Evolutionary conservation across 2,329 filamentous ascomycete genomes (phyloP).

Genomic region (Xylariomycetidae sp.): DNA sequence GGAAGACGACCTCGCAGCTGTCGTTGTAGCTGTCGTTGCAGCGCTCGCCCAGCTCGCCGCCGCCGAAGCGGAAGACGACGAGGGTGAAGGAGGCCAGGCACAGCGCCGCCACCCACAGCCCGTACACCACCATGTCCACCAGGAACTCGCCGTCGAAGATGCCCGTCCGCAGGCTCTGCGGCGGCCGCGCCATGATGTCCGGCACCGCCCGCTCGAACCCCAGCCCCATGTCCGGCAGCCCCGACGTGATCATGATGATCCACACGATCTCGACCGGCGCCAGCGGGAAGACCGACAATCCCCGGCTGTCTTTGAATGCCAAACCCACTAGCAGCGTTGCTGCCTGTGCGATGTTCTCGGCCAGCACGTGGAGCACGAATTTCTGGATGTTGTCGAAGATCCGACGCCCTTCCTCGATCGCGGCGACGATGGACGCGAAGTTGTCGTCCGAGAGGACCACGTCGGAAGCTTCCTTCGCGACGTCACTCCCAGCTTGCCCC

Average conservation of each 20-base stretch:
- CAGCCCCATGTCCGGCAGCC: constrained; percentile 70
- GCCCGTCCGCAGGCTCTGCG: constrained; percentile 54
- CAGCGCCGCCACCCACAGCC: constrained; percentile 60
- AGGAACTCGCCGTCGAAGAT: constrained; percentile 63
- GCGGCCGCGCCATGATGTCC: constrained; percentile 63
- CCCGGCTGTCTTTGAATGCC: constrained; percentile 59
- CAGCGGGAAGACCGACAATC: constrained; percentile 66
- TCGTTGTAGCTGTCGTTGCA: constrained; percentile 55
- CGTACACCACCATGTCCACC: constrained; percentile 62
- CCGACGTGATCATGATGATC: constrained; percentile 76
- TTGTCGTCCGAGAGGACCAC: constrained; percentile 69
- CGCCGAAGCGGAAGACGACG: constrained; percentile 57
- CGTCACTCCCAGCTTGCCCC: constrained; percentile 53
- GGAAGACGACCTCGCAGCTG: constrained; percentile 59
- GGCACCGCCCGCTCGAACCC: constrained; percentile 66
- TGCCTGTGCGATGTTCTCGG: constrained; percentile 67
- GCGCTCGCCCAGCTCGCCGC: constrained; percentile 45
- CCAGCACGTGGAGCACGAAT: constrained; percentile 63
- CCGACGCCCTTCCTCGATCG: constrained; percentile 64
- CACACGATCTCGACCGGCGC: constrained; percentile 72
- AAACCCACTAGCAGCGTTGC: constrained; percentile 64
- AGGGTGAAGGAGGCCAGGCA: constrained; percentile 58
- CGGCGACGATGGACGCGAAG: constrained; percentile 65
- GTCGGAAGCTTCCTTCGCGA: constrained; percentile 59
- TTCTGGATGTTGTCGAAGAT: constrained; percentile 75